Conservation (phyloP, 352 stramenopile species). For the Globisporangium acanthophoron region DNA sequence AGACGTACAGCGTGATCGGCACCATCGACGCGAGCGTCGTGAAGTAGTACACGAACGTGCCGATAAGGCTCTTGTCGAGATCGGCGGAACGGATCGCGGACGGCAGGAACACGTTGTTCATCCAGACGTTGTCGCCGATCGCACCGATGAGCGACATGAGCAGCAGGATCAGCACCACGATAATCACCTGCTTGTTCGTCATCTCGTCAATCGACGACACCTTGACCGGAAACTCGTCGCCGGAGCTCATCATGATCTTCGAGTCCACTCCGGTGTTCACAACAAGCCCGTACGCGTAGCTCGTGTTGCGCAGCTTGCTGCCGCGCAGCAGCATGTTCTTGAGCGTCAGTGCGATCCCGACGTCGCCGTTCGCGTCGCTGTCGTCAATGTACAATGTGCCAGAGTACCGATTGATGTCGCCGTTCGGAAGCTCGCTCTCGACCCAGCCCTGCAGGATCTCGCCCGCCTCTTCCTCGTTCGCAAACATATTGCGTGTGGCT, state of each 20-base stretch:
- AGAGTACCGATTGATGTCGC: constrained; percentile 77
- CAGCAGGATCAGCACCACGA: constrained; percentile 67
- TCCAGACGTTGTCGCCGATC: constrained; percentile 51
- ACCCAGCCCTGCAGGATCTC: constrained; percentile 66
- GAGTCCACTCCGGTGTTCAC: constrained; percentile 91
- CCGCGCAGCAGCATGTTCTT: constrained; percentile 91
- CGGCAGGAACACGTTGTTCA: constrained; percentile 31
- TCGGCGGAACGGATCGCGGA: constrained; percentile 14
- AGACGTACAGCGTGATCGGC: constrained; percentile 87
- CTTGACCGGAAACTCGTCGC: constrained; percentile 77
- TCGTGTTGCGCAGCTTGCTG: constrained; percentile 88
- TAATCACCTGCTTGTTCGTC: constrained; percentile 82
- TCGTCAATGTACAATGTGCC: constrained; percentile 65
- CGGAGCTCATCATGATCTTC: constrained; percentile 91
- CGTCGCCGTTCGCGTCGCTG: constrained; percentile 32
- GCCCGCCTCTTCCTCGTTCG: constrained; percentile 55
- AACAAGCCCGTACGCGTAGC: constrained; percentile 86
- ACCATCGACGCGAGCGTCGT: constrained; percentile 81
- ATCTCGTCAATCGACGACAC: constrained; percentile 83
- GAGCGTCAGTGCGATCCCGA: constrained; percentile 53
- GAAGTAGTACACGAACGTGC: constrained; percentile 82
- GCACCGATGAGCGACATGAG: constrained; percentile 70
- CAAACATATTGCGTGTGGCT: constrained; percentile 57
- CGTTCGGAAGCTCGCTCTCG: constrained; percentile 75
- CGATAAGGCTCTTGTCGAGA: constrained; percentile 40